Conservation (phyloP, 2,329 filamentous ascomycete genomes). For the Pochonia chlamydosporia region DNA sequence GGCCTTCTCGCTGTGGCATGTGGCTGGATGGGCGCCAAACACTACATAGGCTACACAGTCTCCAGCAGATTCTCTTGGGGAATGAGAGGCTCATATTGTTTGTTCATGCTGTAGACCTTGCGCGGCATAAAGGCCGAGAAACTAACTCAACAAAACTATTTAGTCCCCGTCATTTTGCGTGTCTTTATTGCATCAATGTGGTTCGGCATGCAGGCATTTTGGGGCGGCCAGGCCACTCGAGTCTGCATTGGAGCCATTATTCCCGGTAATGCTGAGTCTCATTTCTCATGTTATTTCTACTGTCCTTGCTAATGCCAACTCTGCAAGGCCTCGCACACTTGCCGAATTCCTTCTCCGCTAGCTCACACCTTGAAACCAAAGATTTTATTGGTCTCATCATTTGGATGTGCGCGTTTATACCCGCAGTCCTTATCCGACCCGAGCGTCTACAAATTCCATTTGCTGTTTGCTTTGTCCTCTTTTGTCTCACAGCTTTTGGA, state of each 20-base stretch:
- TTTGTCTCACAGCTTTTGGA: slow-evolving; percentile 16
- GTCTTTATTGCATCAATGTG: slow-evolving; percentile 20
- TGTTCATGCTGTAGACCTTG: slow-evolving; percentile 2
- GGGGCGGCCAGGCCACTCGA: slow-evolving; percentile 21
- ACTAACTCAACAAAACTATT: too few relatives aligned
- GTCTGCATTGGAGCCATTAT: slow-evolving; percentile 22
- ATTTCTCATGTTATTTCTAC: too few relatives aligned
- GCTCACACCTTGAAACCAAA: slow-evolving; percentile 19
- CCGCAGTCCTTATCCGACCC: slow-evolving; percentile 15
- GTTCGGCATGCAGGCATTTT: slow-evolving; percentile 24
- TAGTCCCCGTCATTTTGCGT: slow-evolving; percentile 20
- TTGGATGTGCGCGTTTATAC: slow-evolving; percentile 17
- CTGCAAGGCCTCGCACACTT: slow-evolving; percentile 15
- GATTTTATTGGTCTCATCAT: slow-evolving; percentile 20
- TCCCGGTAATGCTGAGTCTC: too few relatives aligned
- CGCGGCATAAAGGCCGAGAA: too few relatives aligned
- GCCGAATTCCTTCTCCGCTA: slow-evolving; percentile 16
- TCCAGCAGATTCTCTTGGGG: slow-evolving; percentile 40
- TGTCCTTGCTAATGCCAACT: neutral
- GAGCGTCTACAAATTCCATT: slow-evolving; percentile 20
- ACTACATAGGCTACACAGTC: slow-evolving; percentile 21
- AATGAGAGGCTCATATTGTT: slow-evolving; percentile 36
- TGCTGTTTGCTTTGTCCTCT: slow-evolving; percentile 18
- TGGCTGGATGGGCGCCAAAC: slow-evolving; percentile 18
- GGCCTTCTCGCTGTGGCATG: slow-evolving; percentile 14